phyloP scores from a whole-genome alignment of 2,329 filamentous ascomycete genomes.

The Hypoxylon sp. region DNA sequence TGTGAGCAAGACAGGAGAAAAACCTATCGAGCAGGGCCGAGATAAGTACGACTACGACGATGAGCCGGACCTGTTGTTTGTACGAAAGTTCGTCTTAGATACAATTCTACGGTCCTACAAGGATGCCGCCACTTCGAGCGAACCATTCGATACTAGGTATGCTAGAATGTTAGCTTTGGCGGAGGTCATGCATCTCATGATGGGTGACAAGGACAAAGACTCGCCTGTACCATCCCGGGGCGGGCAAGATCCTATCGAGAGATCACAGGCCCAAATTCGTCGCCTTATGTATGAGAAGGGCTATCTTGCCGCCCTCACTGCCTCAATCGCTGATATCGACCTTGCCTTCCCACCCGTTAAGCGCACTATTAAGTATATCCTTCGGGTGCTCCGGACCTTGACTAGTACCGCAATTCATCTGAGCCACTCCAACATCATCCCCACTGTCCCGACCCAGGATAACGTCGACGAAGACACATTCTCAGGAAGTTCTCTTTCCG shows the following conservation, averaged over 20 bases:
- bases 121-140: slow-evolving; percentile 83
- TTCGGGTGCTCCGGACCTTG: slow-evolving; percentile 88
- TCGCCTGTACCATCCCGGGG: slow-evolving; percentile 58
- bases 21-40: slow-evolving; percentile 69
- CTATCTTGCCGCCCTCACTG: slow-evolving; percentile 88
- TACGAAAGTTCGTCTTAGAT: slow-evolving; percentile 94
- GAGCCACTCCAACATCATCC: slow-evolving; percentile 84
- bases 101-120: slow-evolving; percentile 93
- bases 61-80: slow-evolving; percentile 88
- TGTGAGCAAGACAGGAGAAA: slow-evolving; percentile 89
- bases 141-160: slow-evolving; percentile 88
- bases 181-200: slow-evolving; percentile 93
- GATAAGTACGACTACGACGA: slow-evolving; percentile 78
- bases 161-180: slow-evolving; percentile 88
- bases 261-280: slow-evolving; percentile 86
- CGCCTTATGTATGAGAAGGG: slow-evolving; percentile 99
- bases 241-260: slow-evolving; percentile 56
- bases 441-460: slow-evolving; percentile 74
- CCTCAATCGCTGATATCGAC: slow-evolving; percentile 94
- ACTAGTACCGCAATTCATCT: slow-evolving; percentile 89
- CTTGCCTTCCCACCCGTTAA: slow-evolving; percentile 95
- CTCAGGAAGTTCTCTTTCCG: slow-evolving; percentile 89
- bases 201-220: slow-evolving; percentile 82
- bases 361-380: slow-evolving; percentile 94
- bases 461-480: slow-evolving; percentile 88